Evolutionary conservation across 2,329 filamentous ascomycete species (phyloP).

Genomic region (Chrysoporthe deuterocubensis): DNA sequence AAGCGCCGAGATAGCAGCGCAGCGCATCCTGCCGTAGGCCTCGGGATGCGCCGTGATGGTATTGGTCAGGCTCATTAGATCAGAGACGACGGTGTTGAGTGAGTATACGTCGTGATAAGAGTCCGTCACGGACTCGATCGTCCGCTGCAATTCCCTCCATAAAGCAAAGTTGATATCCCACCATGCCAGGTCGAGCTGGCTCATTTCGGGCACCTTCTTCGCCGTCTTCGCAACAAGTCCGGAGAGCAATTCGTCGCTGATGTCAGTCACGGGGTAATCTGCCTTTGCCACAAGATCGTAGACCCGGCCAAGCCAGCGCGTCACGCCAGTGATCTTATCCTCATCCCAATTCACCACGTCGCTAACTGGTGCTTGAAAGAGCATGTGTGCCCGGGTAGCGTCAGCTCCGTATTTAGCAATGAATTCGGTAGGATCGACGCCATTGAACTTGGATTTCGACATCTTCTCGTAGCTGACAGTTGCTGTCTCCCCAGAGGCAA

Average conservation of each 20-base stretch:
- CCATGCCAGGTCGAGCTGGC: conserved; percentile 38
- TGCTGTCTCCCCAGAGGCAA: conserved; percentile 60
- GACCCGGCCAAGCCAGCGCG: conserved; percentile 76
- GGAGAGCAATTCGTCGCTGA: conserved; percentile 36
- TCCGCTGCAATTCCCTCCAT: conserved; percentile 69
- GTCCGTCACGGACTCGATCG: conserved; percentile 67
- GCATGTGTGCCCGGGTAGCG: conserved; percentile 81
- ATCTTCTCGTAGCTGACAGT: conserved; percentile 83
- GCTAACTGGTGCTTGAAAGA: conserved; percentile 84
- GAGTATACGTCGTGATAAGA: conserved; percentile 74
- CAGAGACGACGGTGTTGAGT: conserved; percentile 82
- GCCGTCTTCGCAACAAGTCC: conserved; percentile 19
- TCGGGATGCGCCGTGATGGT: conserved; percentile 53
- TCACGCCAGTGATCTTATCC: conserved; percentile 77
- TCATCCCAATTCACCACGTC: conserved; percentile 91
- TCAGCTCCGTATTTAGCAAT: conserved; percentile 81
- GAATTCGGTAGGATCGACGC: conserved; percentile 77
- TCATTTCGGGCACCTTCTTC: conserved; percentile 38
- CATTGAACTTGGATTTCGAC: conserved; percentile 94
- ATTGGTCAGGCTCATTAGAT: conserved; percentile 83
- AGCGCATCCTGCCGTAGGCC: conserved; percentile 49
- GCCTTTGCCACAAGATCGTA: conserved; percentile 57
- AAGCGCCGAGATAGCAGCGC: conserved; percentile 58
- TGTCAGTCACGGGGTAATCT: conserved; percentile 35
- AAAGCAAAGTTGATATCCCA: conserved; percentile 56